Evolutionary conservation across 129 eudicot species (phyloP), one percentile per base, ranked within the genome.

Genomic region (Erigeron canadensis): DNA sequence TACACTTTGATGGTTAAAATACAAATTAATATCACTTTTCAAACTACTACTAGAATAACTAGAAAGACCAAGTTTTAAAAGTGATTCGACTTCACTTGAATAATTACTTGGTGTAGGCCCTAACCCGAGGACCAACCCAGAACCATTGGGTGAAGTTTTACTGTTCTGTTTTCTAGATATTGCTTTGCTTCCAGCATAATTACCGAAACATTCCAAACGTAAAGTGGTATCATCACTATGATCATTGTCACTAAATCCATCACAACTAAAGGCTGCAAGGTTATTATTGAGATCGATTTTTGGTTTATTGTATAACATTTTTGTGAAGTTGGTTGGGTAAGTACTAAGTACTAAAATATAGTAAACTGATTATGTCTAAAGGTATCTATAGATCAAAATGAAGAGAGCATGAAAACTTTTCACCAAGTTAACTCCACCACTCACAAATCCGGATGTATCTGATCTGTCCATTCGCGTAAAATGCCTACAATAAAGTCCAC

Each of bases 361-460:
- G 56, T 4, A 17, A 67, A 65, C 23, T 10, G n/a, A 3, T 61
- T 60, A 62, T 17, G 12, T 55, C n/a, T 55, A 63, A 18, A 81
- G 63, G 39, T 50, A 63, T 81, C 80, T 70, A 75, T 84, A 83
- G 46, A 80, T 67, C 69, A 77, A 89, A 70, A 89, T 79, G 79
- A 84, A 85, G 65, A 77, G 75, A 71, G 61, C 73, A 21, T 19
- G 81, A 17, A 72, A 40, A 74, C 51, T 44, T 64, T 80, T 75
- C 46, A 69, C 58, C 56, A 80, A 63, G 62, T 82, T 76, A 76
- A 82, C 40, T 76, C 96, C 97, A 47, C 98, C 82, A 70, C 98
- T 92, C 61, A 92, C 92, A 59, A 89, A 92, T 17, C 95, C 98
- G 42, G 89, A 87, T 65, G 91, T 85, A 72, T 90, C 97, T 17